These are phyloP conservation scores for Xylariaceae sp. DNA, from an alignment of 2,329 filamentous ascomycete genomes.

Conservation along the genomic window DNA sequence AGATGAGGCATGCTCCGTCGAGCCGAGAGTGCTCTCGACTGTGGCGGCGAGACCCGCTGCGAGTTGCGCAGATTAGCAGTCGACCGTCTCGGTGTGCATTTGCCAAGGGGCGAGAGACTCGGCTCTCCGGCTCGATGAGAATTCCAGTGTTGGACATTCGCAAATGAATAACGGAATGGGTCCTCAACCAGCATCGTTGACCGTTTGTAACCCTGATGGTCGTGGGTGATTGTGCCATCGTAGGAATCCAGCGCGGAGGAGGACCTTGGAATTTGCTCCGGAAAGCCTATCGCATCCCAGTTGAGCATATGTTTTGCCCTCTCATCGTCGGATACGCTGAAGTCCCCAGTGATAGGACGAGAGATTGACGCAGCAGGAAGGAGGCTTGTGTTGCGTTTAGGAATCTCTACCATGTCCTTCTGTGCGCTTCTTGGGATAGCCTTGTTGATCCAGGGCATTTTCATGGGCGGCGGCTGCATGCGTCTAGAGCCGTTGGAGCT, in stretches of 20 bases:
- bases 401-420: background rate
- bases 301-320: too few species aligned
- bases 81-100: conserved; percentile 19
- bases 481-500: background rate
- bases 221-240: conserved; percentile 5
- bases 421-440: too few species aligned
- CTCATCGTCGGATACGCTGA: too few species aligned
- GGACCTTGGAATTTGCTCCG: conserved; percentile 8
- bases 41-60: conserved; percentile 4
- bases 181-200: conserved; percentile 11
- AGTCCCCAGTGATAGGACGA: too few species aligned
- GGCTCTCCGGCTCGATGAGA: conserved; percentile 7
- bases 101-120: conserved; percentile 5
- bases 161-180: conserved; percentile 6
- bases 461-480: too few species aligned
- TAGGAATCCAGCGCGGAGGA: conserved; percentile 15
- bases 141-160: conserved; percentile 7
- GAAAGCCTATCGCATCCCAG: too few species aligned
- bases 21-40: conserved; percentile 17
- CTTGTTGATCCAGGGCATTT: too few species aligned
- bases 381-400: background rate
- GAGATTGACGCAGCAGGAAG: too few species aligned
- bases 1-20: conserved; percentile 46
- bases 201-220: too few species aligned
- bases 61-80: conserved; percentile 14